Evolutionary conservation across 306 rosid genomes (phyloP).

Genomic region (Cyclanthera cordifolia): DNA sequence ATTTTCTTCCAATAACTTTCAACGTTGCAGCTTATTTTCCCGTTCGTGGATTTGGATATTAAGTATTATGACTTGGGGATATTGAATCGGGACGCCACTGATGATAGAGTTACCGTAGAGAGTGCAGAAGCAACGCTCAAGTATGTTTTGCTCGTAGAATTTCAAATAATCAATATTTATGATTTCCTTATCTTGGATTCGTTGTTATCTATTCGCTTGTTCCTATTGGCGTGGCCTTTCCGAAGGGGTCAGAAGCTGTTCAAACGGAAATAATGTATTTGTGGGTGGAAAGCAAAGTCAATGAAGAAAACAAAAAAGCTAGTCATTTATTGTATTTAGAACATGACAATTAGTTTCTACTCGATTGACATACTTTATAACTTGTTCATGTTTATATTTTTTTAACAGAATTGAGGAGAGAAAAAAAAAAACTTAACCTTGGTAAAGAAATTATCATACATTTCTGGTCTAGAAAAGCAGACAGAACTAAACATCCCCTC

Average conservation of each 20-base stretch:
- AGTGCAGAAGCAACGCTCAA: slow-evolving; percentile 87
- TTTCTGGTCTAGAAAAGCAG: background rate
- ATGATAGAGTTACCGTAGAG: slow-evolving; percentile 75
- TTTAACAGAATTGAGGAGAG: too few relatives aligned
- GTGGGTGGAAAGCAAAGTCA: background rate
- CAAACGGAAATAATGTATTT: background rate
- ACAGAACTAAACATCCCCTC: background rate
- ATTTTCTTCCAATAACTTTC: background rate
- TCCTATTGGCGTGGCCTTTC: too few relatives aligned
- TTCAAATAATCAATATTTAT: background rate
- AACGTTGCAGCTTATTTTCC: slow-evolving; percentile 82
- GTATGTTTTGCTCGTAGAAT: slow-evolving; percentile 28
- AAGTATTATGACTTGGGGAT: slow-evolving; percentile 88
- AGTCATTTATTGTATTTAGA: too few relatives aligned
- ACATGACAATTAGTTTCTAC: too few relatives aligned
- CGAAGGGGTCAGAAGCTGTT: background rate
- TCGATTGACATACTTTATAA: too few relatives aligned
- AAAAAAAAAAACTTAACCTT: background rate
- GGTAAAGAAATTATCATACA: background rate
- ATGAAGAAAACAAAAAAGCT: background rate
- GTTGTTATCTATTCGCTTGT: background rate
- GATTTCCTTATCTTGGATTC: slow-evolving; percentile 2
- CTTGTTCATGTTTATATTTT: too few relatives aligned
- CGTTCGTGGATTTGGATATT: slow-evolving; percentile 68
- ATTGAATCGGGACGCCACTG: slow-evolving; percentile 79